Conservation (phyloP, 345 rosid species). For the Excoecaria cochinchinensis region DNA sequence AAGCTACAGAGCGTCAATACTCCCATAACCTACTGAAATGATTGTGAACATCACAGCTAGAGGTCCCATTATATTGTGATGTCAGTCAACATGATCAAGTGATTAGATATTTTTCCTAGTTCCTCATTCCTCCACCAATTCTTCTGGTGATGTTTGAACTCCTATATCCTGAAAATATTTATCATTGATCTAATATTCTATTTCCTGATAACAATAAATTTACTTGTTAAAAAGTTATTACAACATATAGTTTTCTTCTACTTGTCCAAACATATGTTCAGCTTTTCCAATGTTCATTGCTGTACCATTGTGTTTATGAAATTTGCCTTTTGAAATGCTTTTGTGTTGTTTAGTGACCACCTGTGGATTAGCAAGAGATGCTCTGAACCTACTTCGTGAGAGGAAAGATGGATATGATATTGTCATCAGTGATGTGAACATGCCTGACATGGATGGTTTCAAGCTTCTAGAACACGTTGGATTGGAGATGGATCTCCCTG, state of each 20-base stretch:
- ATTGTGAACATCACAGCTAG: neutral
- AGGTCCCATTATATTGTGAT: neutral
- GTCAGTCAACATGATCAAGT: neutral
- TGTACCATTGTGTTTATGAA: conserved; percentile 9
- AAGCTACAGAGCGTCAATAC: neutral
- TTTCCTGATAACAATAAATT: neutral
- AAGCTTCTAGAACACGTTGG: conserved; percentile 95
- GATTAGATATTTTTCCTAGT: too few species aligned
- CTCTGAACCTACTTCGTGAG: conserved; percentile 71
- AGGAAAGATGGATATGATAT: conserved; percentile 90
- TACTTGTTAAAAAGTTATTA: neutral
- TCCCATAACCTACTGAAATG: neutral
- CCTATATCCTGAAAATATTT: neutral
- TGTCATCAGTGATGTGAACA: conserved; percentile 92
- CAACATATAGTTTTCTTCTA: neutral
- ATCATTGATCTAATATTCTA: neutral
- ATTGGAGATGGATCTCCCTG: conserved; percentile 95
- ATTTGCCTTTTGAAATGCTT: conserved; percentile 18
- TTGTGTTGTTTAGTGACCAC: conserved; percentile 64
- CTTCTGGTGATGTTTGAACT: neutral
- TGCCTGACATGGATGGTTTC: conserved; percentile 99
- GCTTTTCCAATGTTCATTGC: neutral
- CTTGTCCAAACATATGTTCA: neutral
- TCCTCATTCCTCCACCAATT: too few species aligned
- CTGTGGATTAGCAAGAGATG: conserved; percentile 84